These are phyloP conservation scores for Tulasnella calospora DNA, from an alignment of 768 basidiomycete species.

Conservation along the genomic window DNA sequence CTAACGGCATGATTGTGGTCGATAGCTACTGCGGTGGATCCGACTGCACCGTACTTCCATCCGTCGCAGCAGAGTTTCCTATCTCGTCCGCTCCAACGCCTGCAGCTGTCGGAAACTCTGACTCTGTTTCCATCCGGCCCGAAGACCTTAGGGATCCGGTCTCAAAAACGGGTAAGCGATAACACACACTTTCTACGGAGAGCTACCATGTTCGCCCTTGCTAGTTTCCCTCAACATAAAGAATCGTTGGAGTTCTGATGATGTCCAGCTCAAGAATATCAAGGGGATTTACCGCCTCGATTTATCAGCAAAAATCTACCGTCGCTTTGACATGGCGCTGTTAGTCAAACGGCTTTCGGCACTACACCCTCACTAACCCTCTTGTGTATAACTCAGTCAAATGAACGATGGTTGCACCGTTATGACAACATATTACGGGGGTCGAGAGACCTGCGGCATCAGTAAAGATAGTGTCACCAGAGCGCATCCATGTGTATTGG, in stretches of 20 bases:
- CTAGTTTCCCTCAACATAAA: neutral
- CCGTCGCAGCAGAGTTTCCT: neutral
- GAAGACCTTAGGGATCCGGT: neutral
- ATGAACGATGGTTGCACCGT: neutral
- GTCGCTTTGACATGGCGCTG: neutral
- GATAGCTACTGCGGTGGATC: neutral
- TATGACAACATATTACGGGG: neutral
- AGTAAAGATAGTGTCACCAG: neutral
- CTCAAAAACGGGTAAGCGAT: neutral
- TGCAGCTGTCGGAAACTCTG: neutral
- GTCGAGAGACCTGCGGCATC: neutral
- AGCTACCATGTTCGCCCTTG: neutral
- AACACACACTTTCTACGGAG: neutral
- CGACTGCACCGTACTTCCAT: neutral
- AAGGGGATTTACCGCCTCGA: neutral
- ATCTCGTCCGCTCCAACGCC: neutral
- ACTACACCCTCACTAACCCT: neutral
- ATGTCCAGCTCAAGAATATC: neutral
- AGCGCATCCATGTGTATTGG: neutral
- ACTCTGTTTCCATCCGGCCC: neutral
- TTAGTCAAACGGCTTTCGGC: neutral
- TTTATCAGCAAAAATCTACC: neutral
- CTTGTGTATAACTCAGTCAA: neutral
- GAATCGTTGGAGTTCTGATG: neutral
- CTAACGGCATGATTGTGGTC: neutral